Evolutionary conservation across 768 basidiomycete genomes (phyloP), one percentile per base, ranked within the genome.

Genomic region (Mycena sanguinolenta): DNA sequence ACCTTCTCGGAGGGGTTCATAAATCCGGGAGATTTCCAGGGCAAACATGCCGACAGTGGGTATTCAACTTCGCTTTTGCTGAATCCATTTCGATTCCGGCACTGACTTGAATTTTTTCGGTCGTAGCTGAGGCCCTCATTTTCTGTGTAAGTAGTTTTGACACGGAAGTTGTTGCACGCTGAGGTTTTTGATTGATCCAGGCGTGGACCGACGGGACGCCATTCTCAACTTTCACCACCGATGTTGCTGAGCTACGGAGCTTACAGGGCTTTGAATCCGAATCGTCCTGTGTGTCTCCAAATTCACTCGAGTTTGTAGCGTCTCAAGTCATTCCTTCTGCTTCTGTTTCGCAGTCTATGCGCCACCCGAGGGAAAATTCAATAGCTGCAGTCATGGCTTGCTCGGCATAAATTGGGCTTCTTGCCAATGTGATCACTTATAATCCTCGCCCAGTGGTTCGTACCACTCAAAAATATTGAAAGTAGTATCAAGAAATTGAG

Each of bases 41-140:
- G 64, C 7, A 65, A 65, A 9, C 58, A 65, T 28, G 10, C 28
- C 0, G 64, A 58, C 30, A 65, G 64, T 65, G 64, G 27, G 64
- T 57, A 8, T 8, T 34, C 10, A 34, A 34, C 32, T 34, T 16
- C 10, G 21, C 49, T n/a, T n/a, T n/a, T n/a, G n/a, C n/a, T n/a
- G n/a, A n/a, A n/a, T 27, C 38, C n/a, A 8, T 55, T 57, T 25
- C 10, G 32, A 34, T n/a, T n/a, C n/a, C n/a, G n/a, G 10, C 32
- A 10, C 32, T 10, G 4, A 34, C 32, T 34, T n/a, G n/a, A n/a
- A n/a, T 34, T 34, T 34, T 34, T 34, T 34, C 32, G 4, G 10
- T 34, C 32, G 10, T 19, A 67, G 65, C 65, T 7, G 65, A 67
- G n/a, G 65, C 57, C 32, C 25, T 10, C 27, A 23, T 67, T 19